phyloP scores from a whole-genome alignment of 208 protist species.

The Trichomonas vaginalis region DNA sequence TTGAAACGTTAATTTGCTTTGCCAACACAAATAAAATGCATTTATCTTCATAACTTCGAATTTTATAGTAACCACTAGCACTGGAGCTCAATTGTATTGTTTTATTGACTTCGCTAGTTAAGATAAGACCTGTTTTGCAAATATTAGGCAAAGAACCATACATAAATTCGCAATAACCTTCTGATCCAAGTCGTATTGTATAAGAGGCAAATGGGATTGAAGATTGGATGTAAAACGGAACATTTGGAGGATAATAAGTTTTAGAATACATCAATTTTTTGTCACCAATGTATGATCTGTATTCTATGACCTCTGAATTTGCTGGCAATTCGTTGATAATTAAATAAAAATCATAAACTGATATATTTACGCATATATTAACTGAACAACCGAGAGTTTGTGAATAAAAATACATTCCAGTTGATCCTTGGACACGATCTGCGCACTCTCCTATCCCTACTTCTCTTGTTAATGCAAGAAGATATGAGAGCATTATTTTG shows the following conservation, averaged over 20 bases:
- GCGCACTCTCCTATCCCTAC: too few species aligned
- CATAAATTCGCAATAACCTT: background rate
- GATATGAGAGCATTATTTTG: too few species aligned
- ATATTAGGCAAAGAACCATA: background rate
- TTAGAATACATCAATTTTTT: background rate
- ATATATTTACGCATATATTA: background rate
- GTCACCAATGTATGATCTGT: background rate
- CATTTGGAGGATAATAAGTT: background rate
- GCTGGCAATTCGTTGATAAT: background rate
- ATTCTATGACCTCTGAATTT: background rate
- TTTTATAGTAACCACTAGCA: background rate
- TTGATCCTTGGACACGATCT: too few species aligned
- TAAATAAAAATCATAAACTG: background rate
- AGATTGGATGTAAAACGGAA: background rate
- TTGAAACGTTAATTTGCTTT: background rate
- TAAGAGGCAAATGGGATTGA: background rate
- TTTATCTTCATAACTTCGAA: background rate
- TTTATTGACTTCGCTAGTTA: background rate
- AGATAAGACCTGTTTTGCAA: background rate
- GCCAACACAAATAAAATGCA: background rate
- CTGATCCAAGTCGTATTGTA: background rate
- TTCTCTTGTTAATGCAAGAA: too few species aligned
- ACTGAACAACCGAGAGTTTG: too few species aligned
- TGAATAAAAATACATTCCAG: too few species aligned
- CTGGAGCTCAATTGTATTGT: background rate